A percentile compares a stretch with the other conserved stretches of the same genome.
phyloP scores from a whole-genome alignment of 257 asterid species.

The Ballota nigra region DNA sequence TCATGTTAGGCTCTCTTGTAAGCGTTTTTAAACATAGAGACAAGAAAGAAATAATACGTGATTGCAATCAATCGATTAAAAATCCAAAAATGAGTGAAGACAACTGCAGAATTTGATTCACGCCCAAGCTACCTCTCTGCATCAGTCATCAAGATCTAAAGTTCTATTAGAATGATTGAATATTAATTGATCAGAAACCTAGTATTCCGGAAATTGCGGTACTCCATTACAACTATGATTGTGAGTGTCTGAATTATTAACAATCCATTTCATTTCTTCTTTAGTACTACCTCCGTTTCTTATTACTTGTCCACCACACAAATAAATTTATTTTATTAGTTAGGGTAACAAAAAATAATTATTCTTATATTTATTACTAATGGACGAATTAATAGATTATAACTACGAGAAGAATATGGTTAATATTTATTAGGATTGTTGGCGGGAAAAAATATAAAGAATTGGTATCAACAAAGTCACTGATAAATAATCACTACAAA shows the following conservation, averaged over 20 bases:
- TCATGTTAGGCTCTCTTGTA: conserved; percentile 14
- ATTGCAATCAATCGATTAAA: conserved; percentile 10
- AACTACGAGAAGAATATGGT: too few species aligned
- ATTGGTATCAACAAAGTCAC: too few species aligned
- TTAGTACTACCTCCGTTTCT: too few species aligned
- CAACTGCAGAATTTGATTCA: conserved; percentile 9
- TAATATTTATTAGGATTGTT: too few species aligned
- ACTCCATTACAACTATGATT: not conserved
- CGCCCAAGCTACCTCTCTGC: conserved; percentile 15
- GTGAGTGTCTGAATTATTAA: not conserved
- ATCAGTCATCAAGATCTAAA: not conserved
- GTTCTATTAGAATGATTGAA: conserved; percentile 13
- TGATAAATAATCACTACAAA: too few species aligned
- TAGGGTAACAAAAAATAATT: too few species aligned
- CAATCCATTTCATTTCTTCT: not conserved
- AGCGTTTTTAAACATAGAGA: not conserved
- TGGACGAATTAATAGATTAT: too few species aligned
- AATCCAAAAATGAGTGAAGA: not conserved
- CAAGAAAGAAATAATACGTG: conserved; percentile 1
- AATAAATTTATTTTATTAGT: too few species aligned
- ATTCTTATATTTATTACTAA: too few species aligned
- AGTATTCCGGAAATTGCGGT: not conserved
- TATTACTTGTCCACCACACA: too few species aligned
- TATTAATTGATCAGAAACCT: conserved; percentile 8
- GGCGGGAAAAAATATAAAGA: too few species aligned